Percentiles rank a stretch among this genome's conserved stretches.
Conservation (phyloP, 1,284 basidiomycete genomes). For the Hemileia vastatrix region DNA sequence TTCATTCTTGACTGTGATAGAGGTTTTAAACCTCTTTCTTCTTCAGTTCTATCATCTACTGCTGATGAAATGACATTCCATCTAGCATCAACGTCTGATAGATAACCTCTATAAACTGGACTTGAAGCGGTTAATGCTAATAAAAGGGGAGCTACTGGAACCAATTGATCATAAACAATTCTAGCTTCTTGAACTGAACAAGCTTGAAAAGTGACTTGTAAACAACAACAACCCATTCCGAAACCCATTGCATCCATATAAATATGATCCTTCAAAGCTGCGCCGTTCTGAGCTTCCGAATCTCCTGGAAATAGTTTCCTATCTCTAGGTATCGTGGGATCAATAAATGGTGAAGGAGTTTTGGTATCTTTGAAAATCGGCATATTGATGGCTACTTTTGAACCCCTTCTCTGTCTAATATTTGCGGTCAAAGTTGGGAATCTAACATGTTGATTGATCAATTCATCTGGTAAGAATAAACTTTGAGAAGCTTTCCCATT, state of each 20-base stretch:
- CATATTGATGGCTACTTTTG: conserved; percentile 91
- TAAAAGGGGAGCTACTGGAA: conserved; percentile 89
- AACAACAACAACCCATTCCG: conserved; percentile 97
- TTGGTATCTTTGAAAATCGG: conserved; percentile 82
- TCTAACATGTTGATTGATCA: conserved; percentile 92
- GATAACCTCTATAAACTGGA: conserved; percentile 84
- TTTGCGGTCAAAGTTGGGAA: conserved; percentile 98
- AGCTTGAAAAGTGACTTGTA: conserved; percentile 96
- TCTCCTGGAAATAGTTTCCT: conserved; percentile 71
- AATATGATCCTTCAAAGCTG: conserved; percentile 79
- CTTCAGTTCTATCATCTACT: conserved; percentile 90
- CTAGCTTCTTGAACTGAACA: conserved; percentile 86
- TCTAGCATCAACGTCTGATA: conserved; percentile 91
- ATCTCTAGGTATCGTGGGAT: conserved; percentile 78
- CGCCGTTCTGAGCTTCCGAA: conserved; percentile 73
- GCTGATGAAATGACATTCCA: conserved; percentile 98
- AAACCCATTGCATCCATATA: conserved; percentile 99
- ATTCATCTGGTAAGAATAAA: conserved; percentile 86
- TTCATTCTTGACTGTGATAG: conserved; percentile 61
- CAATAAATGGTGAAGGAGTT: conserved; percentile 79
- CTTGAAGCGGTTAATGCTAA: conserved; percentile 90
- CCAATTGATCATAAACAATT: conserved; percentile 83
- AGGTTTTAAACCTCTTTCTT: conserved; percentile 81
- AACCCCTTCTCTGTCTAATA: conserved; percentile 77
- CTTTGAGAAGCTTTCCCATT: conserved; percentile 73